Conservation (phyloP, 768 basidiomycete species). For the Suillus hirtellus region DNA sequence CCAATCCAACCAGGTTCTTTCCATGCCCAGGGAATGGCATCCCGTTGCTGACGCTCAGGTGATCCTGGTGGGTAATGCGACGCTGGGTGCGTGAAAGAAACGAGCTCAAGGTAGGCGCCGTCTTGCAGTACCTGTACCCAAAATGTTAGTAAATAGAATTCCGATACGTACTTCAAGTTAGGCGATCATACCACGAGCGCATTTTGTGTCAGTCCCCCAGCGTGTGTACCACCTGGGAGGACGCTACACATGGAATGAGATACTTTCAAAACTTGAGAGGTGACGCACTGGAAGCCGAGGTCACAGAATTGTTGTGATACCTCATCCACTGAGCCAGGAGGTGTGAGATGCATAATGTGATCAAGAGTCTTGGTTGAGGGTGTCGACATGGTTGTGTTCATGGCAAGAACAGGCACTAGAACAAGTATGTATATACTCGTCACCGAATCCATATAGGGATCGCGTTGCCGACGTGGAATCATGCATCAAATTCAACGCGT, state of each 20-base stretch:
- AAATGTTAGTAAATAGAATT: not conserved
- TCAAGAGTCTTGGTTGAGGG: conserved; percentile 52
- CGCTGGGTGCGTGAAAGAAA: conserved; percentile 60
- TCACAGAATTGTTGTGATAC: conserved; percentile 52
- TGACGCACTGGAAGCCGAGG: conserved; percentile 66
- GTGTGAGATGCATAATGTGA: conserved; percentile 72
- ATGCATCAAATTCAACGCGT: too few species aligned
- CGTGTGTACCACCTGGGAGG: conserved; percentile 63
- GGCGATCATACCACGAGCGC: conserved; percentile 53
- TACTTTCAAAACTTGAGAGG: not conserved
- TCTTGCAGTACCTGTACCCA: conserved; percentile 49
- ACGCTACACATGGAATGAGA: conserved; percentile 46
- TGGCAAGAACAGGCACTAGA: not conserved
- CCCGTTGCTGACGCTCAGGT: conserved; percentile 44
- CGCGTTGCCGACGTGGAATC: too few species aligned
- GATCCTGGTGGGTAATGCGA: conserved; percentile 54
- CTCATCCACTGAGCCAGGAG: conserved; percentile 55
- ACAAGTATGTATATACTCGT: too few species aligned
- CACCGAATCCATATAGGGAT: too few species aligned
- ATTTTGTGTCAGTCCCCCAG: conserved; percentile 63
- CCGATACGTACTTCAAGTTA: not conserved
- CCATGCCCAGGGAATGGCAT: conserved; percentile 52
- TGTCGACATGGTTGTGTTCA: conserved; percentile 19
- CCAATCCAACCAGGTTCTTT: conserved; percentile 67
- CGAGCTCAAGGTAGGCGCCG: conserved; percentile 66